Percentiles rank a stretch among this genome's conserved stretches.
These are phyloP conservation scores for Botrytis hyacinthi DNA, from an alignment of 2,329 filamentous ascomycete genomes.

Conservation along the genomic window DNA sequence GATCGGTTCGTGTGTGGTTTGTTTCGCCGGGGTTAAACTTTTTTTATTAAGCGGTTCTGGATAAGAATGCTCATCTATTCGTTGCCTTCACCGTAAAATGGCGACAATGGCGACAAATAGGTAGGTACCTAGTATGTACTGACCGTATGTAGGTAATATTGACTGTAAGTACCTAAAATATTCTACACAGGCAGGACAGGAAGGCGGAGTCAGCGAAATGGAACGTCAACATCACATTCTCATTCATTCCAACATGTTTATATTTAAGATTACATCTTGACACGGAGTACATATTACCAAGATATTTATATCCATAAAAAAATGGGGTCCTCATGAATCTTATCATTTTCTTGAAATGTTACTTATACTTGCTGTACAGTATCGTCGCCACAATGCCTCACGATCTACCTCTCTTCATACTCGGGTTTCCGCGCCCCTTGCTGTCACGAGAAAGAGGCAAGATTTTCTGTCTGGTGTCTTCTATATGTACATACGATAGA, in stretches of 20 bases:
- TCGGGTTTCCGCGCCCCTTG: background rate
- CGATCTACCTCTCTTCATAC: background rate
- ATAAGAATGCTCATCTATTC: background rate
- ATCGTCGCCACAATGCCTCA: background rate
- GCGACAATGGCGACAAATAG: background rate
- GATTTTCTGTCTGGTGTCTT: background rate
- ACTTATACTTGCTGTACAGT: background rate
- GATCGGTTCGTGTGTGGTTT: constrained; percentile 1
- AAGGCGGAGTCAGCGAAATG: constrained; percentile 2
- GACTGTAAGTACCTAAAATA: too few species aligned
- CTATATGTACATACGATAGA: background rate
- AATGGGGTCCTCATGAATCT: background rate
- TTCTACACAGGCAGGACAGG: background rate
- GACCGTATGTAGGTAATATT: too few species aligned
- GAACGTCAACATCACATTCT: background rate
- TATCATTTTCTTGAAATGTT: background rate
- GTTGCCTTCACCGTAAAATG: background rate
- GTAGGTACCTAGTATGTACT: background rate
- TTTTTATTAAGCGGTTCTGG: background rate
- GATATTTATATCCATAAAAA: background rate
- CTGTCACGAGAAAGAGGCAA: background rate
- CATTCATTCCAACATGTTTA: background rate
- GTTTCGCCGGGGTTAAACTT: background rate
- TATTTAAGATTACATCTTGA: background rate
- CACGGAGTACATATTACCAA: background rate